Evolutionary conservation across 306 rosid species (phyloP).

Genomic region (Albizia julibrissin): DNA sequence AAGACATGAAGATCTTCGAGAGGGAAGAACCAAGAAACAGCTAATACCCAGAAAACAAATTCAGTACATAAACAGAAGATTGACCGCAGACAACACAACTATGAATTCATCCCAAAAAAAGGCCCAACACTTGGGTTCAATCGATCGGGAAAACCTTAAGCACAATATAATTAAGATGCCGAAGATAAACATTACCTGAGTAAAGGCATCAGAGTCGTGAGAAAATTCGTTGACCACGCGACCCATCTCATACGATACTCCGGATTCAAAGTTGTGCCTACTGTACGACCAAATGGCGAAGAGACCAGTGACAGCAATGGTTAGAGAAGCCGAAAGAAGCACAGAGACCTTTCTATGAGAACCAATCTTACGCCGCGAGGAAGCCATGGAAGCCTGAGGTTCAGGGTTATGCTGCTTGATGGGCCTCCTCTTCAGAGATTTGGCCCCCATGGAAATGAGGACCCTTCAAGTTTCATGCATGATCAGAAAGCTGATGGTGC

Average conservation of each 20-base stretch:
- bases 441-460: constrained; percentile 47
- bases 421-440: constrained; percentile 55
- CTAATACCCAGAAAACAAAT: not conserved
- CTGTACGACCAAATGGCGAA: constrained; percentile 52
- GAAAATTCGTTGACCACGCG: constrained; percentile 79
- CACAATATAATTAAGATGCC: not conserved
- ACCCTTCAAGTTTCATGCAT: constrained; percentile 35
- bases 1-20: not conserved
- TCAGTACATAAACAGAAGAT: not conserved
- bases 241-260: constrained; percentile 42
- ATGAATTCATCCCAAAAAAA: not conserved
- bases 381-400: constrained; percentile 38
- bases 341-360: constrained; percentile 24
- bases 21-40: not conserved
- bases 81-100: not conserved
- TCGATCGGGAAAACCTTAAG: not conserved
- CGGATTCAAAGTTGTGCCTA: constrained; percentile 28
- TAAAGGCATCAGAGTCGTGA: constrained; percentile 87
- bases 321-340: constrained; percentile 37
- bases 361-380: constrained; percentile 37
- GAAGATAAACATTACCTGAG: constrained; percentile 56
- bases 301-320: constrained; percentile 37
- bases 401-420: constrained; percentile 38
- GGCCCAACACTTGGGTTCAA: not conserved
- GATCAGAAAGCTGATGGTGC: not conserved